phyloP scores from a whole-genome alignment of 2,329 filamentous ascomycete genomes.

The Venturia pyrina region DNA sequence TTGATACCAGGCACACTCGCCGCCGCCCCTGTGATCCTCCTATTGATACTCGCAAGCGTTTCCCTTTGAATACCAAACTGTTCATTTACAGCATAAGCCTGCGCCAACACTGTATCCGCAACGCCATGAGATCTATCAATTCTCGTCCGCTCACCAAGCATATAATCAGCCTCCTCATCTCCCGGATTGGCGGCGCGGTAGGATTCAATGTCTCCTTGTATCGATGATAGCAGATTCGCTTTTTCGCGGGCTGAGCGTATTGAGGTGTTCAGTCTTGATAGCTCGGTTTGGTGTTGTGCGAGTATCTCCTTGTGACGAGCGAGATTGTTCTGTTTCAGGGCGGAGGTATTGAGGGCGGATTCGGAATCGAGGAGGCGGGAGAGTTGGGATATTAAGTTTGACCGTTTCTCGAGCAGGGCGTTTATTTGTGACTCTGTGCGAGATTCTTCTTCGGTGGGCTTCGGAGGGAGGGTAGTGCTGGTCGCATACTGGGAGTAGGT shows the following conservation, averaged over 20 bases:
- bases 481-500: conserved; percentile 86
- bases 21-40: conserved; percentile 79
- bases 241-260: conserved; percentile 74
- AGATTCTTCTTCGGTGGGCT: conserved; percentile 76
- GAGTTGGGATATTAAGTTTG: conserved; percentile 71
- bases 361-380: conserved; percentile 87
- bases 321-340: conserved; percentile 95
- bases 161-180: conserved; percentile 86
- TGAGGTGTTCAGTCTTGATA: conserved; percentile 60
- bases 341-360: conserved; percentile 73
- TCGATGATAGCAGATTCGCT: conserved; percentile 80
- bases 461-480: conserved; percentile 65
- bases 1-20: conserved; percentile 91
- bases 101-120: conserved; percentile 81
- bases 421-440: conserved; percentile 71
- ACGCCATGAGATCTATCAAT: conserved; percentile 86
- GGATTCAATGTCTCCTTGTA: conserved; percentile 83
- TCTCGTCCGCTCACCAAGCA: conserved; percentile 78
- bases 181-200: conserved; percentile 69
- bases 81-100: conserved; percentile 95
- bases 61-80: conserved; percentile 81
- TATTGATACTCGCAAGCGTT: conserved; percentile 77
- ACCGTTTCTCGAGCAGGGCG: conserved; percentile 82
- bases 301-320: conserved; percentile 85
- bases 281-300: conserved; percentile 73